Evolutionary conservation across 2,329 filamentous ascomycete species (phyloP).

Genomic region (Xylaria sp.): DNA sequence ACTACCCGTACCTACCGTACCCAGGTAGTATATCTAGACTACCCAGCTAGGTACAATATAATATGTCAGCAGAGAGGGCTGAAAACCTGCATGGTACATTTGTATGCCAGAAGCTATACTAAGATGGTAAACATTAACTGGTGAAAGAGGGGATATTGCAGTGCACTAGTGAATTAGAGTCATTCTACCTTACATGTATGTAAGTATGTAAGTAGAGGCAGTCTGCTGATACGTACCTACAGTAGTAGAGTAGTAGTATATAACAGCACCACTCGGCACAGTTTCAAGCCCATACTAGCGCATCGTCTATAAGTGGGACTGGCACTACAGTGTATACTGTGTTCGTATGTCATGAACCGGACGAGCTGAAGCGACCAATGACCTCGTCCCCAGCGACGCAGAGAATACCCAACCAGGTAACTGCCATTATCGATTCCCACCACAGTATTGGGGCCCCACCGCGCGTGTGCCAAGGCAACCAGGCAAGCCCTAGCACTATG

Average conservation of each 20-base stretch:
- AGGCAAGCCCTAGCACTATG: neutral
- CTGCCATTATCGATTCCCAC: constrained; percentile 23
- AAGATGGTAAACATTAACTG: neutral
- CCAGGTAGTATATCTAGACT: neutral
- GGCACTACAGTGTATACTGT: constrained; percentile 3
- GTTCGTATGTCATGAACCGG: constrained; percentile 2
- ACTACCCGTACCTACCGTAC: too few species aligned
- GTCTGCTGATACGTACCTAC: neutral
- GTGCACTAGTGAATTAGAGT: neutral
- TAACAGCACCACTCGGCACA: neutral
- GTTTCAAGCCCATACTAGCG: neutral
- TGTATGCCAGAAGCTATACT: neutral
- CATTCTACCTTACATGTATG: neutral
- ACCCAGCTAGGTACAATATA: neutral
- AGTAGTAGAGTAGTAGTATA: neutral
- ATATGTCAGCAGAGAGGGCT: constrained; percentile 11
- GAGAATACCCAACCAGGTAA: constrained; percentile 32
- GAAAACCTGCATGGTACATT: constrained; percentile 1
- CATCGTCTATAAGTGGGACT: neutral
- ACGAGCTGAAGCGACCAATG: constrained; percentile 12
- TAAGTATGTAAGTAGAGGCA: too few species aligned
- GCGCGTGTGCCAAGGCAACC: neutral
- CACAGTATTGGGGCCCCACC: neutral
- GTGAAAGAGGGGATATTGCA: neutral
- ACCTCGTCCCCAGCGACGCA: constrained; percentile 23